Conservation (phyloP, 225 moss, liverwort and hornwort genomes). For the Physcomitrium patens region DNA sequence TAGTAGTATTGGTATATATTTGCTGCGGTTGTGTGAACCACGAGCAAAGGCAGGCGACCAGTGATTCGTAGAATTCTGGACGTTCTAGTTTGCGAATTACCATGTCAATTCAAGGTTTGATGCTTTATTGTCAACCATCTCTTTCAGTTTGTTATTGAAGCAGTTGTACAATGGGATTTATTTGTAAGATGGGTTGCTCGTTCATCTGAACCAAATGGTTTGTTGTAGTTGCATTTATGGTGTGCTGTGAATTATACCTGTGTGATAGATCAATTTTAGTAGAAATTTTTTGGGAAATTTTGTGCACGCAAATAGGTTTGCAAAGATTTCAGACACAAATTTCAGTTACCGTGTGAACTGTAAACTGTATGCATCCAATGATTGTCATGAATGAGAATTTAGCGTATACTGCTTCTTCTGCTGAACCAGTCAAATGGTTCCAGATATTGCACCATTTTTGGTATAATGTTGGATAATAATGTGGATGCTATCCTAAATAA, state of each 20-base stretch:
- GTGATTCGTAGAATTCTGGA: neutral
- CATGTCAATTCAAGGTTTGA: slow-evolving; percentile 40
- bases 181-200: neutral
- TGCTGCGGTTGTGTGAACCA: neutral
- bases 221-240: neutral
- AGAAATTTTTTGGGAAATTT: neutral
- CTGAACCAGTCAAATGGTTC: neutral
- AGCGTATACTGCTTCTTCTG: neutral
- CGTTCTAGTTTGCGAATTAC: neutral
- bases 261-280: too few species aligned
- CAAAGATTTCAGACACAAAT: neutral
- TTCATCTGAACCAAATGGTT: neutral
- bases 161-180: neutral
- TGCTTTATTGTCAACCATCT: neutral
- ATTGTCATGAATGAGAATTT: neutral
- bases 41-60: neutral
- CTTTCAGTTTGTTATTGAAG: neutral
- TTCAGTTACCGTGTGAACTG: neutral
- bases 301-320: neutral
- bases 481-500: neutral
- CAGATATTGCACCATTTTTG: neutral
- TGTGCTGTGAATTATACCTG: neutral
- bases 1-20: neutral
- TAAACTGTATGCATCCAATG: neutral
- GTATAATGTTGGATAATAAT: neutral